Percentiles rank a stretch among this genome's conserved stretches.
These are phyloP conservation scores for Arthrinium puccinioides DNA, from an alignment of 2,329 filamentous ascomycete species.

Conservation along the genomic window DNA sequence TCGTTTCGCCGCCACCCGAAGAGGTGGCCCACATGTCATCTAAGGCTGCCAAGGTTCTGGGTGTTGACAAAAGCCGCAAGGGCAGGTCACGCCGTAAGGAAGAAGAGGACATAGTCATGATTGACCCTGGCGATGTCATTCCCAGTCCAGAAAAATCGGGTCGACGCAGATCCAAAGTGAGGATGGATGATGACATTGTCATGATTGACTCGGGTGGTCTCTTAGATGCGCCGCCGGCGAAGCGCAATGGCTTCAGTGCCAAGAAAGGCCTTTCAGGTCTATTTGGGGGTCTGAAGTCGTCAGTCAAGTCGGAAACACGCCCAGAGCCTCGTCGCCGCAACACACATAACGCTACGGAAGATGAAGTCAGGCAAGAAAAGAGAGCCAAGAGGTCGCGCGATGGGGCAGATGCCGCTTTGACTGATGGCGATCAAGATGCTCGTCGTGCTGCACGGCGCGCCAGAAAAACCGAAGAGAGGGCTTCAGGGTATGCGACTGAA, in stretches of 20 bases:
- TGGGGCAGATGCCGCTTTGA: slow-evolving; percentile 37
- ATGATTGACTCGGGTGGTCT: slow-evolving; percentile 45
- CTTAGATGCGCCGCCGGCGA: slow-evolving; percentile 43
- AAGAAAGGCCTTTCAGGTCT: slow-evolving; percentile 56
- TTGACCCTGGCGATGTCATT: slow-evolving; percentile 30
- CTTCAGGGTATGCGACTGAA: too few relatives aligned
- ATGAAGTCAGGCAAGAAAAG: slow-evolving; percentile 34
- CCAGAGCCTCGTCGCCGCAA: slow-evolving; percentile 41
- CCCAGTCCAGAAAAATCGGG: slow-evolving; percentile 37
- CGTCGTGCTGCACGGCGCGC: slow-evolving; percentile 56
- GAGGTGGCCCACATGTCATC: slow-evolving; percentile 56
- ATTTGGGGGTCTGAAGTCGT: slow-evolving; percentile 49
- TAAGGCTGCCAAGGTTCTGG: slow-evolving; percentile 74
- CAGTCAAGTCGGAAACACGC: slow-evolving; percentile 34
- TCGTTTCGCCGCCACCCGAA: slow-evolving; percentile 68
- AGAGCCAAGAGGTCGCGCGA: slow-evolving; percentile 32
- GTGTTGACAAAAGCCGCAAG: slow-evolving; percentile 44
- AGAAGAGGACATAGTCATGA: slow-evolving; percentile 45
- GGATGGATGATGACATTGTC: slow-evolving; percentile 54
- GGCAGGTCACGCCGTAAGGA: slow-evolving; percentile 34
- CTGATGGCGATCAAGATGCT: slow-evolving; percentile 53
- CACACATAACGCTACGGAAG: slow-evolving; percentile 40
- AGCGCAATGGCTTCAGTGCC: slow-evolving; percentile 54
- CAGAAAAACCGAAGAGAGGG: slow-evolving; percentile 46
- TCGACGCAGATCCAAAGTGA: slow-evolving; percentile 38